phyloP scores from a whole-genome alignment of 1,284 basidiomycete species.

The Ceratobasidium sp. region DNA sequence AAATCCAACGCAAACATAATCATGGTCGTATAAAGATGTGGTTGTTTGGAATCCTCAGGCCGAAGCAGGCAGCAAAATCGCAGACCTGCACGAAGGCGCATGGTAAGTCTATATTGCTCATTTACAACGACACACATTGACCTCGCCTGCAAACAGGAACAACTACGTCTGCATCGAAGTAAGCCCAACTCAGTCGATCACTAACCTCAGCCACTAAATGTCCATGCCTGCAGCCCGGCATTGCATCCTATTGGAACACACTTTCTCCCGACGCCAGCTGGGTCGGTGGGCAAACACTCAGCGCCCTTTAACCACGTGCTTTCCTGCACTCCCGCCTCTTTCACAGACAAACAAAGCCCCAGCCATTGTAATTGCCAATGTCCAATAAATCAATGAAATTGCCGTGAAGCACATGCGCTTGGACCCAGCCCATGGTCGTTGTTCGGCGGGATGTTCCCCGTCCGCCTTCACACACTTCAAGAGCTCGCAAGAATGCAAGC shows the following conservation, averaged over 20 bases:
- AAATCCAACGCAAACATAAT: background rate
- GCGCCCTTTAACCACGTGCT: conserved; percentile 48
- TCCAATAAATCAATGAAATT: conserved; percentile 29
- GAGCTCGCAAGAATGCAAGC: background rate
- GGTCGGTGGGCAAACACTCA: conserved; percentile 76
- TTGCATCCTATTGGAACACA: conserved; percentile 71
- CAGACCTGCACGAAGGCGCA: conserved; percentile 85
- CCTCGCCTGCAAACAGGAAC: conserved; percentile 66
- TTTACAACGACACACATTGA: background rate
- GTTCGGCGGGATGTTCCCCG: background rate
- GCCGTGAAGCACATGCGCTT: conserved; percentile 28
- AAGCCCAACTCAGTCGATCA: background rate
- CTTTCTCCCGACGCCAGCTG: conserved; percentile 73
- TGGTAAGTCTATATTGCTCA: conserved; percentile 66
- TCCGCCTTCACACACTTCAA: conserved; percentile 31
- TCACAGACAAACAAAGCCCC: background rate
- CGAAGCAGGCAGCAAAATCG: conserved; percentile 73
- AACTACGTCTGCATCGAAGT: conserved; percentile 77
- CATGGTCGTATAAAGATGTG: conserved; percentile 59
- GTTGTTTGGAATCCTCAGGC: conserved; percentile 89
- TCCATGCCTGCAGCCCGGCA: conserved; percentile 69
- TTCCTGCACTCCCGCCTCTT: too few species aligned
- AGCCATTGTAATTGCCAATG: background rate
- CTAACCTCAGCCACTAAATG: background rate
- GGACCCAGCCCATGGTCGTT: conserved; percentile 26